phyloP scores from a whole-genome alignment of 2,329 filamentous ascomycete species.

The Ceratocystis eucalypticola region DNA sequence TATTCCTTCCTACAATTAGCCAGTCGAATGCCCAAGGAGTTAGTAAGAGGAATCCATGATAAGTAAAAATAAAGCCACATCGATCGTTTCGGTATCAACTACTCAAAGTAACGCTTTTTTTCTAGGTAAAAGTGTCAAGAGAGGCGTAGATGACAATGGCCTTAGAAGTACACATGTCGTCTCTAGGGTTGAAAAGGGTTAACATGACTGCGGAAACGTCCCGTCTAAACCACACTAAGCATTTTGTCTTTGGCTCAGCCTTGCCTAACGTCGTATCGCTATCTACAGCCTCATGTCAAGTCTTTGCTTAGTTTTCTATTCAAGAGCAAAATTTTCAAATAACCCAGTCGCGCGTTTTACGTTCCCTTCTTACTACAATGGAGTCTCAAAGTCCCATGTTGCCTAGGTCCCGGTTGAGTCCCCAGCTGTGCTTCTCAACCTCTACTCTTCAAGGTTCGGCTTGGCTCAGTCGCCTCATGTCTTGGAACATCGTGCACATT shows the following conservation, averaged over 20 bases:
- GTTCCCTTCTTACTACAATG: background rate
- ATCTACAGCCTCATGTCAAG: background rate
- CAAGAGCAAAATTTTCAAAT: background rate
- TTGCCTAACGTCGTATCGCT: background rate
- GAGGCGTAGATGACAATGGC: background rate
- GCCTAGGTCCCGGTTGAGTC: constrained; percentile 36
- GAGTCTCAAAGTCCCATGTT: constrained; percentile 4
- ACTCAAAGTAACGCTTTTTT: too few relatives aligned
- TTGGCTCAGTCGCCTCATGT: background rate
- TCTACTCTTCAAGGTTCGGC: constrained; percentile 51
- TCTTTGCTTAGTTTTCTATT: background rate
- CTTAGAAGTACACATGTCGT: background rate
- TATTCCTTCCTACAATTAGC: background rate
- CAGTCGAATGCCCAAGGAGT: too few relatives aligned
- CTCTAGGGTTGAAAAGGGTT: background rate
- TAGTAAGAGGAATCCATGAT: too few relatives aligned
- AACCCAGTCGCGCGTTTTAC: background rate
- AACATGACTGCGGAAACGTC: background rate
- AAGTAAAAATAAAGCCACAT: too few relatives aligned
- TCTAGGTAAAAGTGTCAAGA: too few relatives aligned
- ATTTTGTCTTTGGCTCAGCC: background rate
- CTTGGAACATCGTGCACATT: background rate
- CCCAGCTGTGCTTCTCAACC: constrained; percentile 67
- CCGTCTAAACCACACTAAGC: background rate
- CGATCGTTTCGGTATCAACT: too few relatives aligned